phyloP scores from a whole-genome alignment of 805 yeast genomes.

The Nakazawaea sp. region DNA sequence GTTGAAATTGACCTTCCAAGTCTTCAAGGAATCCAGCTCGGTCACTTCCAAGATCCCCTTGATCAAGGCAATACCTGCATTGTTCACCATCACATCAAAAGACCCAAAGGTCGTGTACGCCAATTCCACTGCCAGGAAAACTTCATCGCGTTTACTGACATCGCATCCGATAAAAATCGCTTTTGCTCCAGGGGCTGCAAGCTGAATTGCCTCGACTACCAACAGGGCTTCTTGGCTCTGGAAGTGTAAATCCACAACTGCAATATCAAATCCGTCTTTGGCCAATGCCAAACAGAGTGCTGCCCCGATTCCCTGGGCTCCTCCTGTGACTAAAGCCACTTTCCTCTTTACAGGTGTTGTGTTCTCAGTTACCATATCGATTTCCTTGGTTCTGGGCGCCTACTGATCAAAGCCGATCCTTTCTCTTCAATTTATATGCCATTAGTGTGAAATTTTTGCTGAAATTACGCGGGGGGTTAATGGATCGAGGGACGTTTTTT shows the following conservation, averaged over 20 bases:
- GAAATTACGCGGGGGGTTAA: no score
- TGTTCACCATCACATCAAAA: conserved; percentile 28
- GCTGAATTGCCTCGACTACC: conserved; percentile 16
- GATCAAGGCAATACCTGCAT: conserved; percentile 28
- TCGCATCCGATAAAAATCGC: conserved; percentile 21
- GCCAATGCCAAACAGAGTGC: conserved; percentile 38
- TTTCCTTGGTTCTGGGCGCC: no score
- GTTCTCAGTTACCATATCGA: no score
- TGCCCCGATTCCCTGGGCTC: conserved; percentile 55
- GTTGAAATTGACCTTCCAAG: conserved; percentile 22
- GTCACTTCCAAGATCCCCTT: conserved; percentile 19
- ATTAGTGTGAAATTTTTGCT: no score
- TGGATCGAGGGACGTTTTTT: no score
- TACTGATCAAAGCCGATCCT: no score
- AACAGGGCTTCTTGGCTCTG: conserved; percentile 18
- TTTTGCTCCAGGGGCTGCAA: conserved; percentile 14
- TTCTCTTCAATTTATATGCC: no score
- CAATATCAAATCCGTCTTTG: conserved; percentile 40
- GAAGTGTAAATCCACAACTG: conserved; percentile 14
- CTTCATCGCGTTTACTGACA: conserved; percentile 17
- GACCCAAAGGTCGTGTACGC: conserved; percentile 24
- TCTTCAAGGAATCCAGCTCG: conserved; percentile 19
- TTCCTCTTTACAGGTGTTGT: no score
- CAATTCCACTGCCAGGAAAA: conserved; percentile 21
- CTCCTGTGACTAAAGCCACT: conserved; percentile 50